Evolutionary conservation across 129 eudicot genomes (phyloP), one percentile per base, ranked within the genome.

Genomic region (Oenanthe sinensis): DNA sequence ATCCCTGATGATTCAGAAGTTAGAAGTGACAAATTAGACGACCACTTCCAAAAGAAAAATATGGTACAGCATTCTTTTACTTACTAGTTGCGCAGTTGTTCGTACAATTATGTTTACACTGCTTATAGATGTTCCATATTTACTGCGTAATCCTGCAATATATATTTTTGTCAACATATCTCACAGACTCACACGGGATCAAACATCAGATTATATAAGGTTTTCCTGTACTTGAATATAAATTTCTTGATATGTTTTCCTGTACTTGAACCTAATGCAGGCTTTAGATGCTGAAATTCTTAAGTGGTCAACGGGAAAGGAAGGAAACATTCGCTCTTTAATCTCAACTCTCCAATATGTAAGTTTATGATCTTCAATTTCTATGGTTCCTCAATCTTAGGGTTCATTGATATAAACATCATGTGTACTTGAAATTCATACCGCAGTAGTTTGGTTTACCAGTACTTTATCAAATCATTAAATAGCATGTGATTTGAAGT

Each of bases 281-380:
- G 89, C 81, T 80, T 82, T 80, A 78, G 92, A 92, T 79, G 86
- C 89, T 69, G 90, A 96, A 80, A 87, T 96, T 80, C 85, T 49
- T 8, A 85, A 85, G 37, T 96, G 99, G 99, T 90, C 97, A 63
- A 80, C 79, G 28, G 99, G 97, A 78, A 96, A 91, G 87, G 90
- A 88, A 87, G 97, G 97, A 77, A 96, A 92, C 84, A 92, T 96
- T 55, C 97, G 97, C 26, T 91, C 99, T 33, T 81, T 96, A 70
- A 89, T 96, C 36, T 96, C 99, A 47, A 96, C 99, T 52, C 76
- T 96, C 79, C 99, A 96, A 86, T 90, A 83, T 80, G 99, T 96
- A 92, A 86, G 91, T 63, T 55, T 58, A 50, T 67, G 46, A 42
- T 36, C 26, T 71, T 71, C 17, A 6, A 40, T 19, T 20, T 40